phyloP scores from a whole-genome alignment of 768 basidiomycete species.

The Boletus subcaerulescens region DNA sequence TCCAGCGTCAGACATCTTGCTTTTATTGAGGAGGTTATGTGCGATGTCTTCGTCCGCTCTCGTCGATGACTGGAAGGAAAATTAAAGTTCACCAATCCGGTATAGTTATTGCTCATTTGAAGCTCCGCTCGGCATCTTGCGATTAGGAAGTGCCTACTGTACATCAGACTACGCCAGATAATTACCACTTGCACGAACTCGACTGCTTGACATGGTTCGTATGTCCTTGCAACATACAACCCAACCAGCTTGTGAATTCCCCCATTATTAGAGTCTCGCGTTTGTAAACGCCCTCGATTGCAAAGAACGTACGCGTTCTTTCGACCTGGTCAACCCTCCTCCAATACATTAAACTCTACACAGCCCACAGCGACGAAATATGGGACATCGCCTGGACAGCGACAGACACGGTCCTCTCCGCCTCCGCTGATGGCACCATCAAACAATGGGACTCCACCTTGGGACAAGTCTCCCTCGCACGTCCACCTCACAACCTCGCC shows the following conservation, averaged over 20 bases:
- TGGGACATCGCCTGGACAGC: constrained; percentile 78
- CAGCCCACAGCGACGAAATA: constrained; percentile 77
- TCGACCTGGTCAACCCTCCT: neutral
- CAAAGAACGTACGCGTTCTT: constrained; percentile 61
- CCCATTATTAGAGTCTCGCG: constrained; percentile 55
- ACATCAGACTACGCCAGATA: neutral
- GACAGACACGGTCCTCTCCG: constrained; percentile 60
- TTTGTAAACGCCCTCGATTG: constrained; percentile 72
- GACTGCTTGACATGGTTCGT: constrained; percentile 27
- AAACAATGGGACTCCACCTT: constrained; percentile 69
- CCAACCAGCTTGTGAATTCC: constrained; percentile 21
- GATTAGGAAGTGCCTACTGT: no score
- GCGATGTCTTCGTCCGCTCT: constrained; percentile 92
- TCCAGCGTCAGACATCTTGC: constrained; percentile 95
- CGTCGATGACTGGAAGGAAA: constrained; percentile 75
- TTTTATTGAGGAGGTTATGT: constrained; percentile 24
- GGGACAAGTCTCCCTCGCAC: constrained; percentile 58
- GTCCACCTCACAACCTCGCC: constrained; percentile 78
- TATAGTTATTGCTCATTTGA: constrained; percentile 38
- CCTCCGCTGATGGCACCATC: constrained; percentile 75
- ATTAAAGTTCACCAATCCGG: constrained; percentile 45
- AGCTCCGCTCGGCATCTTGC: constrained; percentile 54
- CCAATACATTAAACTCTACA: constrained; percentile 2
- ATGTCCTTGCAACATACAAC: constrained; percentile 2
- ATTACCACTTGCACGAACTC: no score